A percentile compares a stretch with the other conserved stretches of the same genome.
Evolutionary conservation across 2,329 filamentous ascomycete genomes (phyloP).

Genomic region (Incumbomyces lentus): DNA sequence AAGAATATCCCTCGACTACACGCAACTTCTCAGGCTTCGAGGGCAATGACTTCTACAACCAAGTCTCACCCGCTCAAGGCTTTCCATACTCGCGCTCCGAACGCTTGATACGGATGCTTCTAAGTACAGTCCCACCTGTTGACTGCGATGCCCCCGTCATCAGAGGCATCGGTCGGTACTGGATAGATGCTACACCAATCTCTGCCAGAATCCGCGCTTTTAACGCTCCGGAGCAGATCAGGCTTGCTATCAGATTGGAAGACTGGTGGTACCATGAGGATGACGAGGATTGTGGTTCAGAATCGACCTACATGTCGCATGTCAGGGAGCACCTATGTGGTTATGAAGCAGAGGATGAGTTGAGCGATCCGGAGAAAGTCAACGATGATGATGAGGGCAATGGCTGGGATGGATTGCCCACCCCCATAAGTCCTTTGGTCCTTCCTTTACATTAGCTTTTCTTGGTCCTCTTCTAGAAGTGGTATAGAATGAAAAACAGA

Average conservation of each 20-base stretch:
- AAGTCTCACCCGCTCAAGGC: background rate
- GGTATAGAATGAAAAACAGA: too few relatives aligned
- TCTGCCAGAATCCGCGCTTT: background rate
- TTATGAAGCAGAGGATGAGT: background rate
- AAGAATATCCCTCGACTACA: too few relatives aligned
- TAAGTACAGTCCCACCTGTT: background rate
- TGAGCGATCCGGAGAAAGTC: background rate
- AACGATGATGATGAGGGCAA: background rate
- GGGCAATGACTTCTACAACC: background rate
- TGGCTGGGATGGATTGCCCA: background rate
- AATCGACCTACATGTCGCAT: background rate
- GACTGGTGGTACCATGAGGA: background rate
- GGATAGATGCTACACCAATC: background rate
- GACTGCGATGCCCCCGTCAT: background rate
- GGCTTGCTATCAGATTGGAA: background rate
- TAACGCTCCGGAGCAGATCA: background rate
- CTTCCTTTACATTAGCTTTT: too few relatives aligned
- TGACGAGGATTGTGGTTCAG: background rate
- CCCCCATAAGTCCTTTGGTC: background rate
- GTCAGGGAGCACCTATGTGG: background rate
- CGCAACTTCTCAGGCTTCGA: slow-evolving; percentile 4
- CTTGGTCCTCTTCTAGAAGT: too few relatives aligned
- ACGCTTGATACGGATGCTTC: background rate
- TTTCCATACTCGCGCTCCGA: background rate
- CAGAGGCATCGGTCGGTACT: background rate